Base-by-base conservation (phyloP, 805 yeast genomes). In the Teunomyces stri region DNA sequence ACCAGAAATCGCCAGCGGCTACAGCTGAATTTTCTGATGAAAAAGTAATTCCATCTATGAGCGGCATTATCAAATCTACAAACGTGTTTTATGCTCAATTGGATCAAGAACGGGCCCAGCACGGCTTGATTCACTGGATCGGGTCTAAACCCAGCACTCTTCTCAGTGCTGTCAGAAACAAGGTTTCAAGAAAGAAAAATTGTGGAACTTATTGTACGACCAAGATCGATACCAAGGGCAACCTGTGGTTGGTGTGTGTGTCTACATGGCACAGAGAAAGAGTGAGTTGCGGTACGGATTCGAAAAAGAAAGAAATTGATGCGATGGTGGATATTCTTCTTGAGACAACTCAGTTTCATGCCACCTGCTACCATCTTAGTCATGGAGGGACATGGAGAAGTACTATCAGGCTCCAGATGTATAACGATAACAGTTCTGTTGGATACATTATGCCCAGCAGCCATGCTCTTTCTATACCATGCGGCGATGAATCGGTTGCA, bases 231-330 rank as follows among this genome's bases (percentile, higher is more conserved):
- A 20, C 40, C 16, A 37, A 21, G 15, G 40, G 40, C 5, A 37
- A 37, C 20, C 13, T 9, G 12, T 37, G 40, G 40, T 37, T 22
- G 18, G 40, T 13, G n/a, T 37, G 40, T 37, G 16, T 37, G 22
- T 37, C 40, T n/a, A 37, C 40, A 12, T 37, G 40, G 40, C 40
- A 37, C 28, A n/a, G 40, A 4, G 40, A 37, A 20, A 25, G 40
- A 15, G 40, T 37, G 5, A 12, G 29, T 21, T 37, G 40, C n/a
- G 29, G 40, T 3, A 2, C n/a, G 11, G 15, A 6, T 11, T 21
- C 40, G 28, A 37, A 21, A 22, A 21, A 37, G 28, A 37, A n/a
- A 12, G 40, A 37, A 37, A 37, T 5, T 15, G 40, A 37, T 12
- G 40, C 29, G 3, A 37, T 37, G 16, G 28, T 37, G 2, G 11